These are phyloP conservation scores for Pyrenochaeta sp. DNA, from an alignment of 2,329 filamentous ascomycete species.

Conservation along the genomic window DNA sequence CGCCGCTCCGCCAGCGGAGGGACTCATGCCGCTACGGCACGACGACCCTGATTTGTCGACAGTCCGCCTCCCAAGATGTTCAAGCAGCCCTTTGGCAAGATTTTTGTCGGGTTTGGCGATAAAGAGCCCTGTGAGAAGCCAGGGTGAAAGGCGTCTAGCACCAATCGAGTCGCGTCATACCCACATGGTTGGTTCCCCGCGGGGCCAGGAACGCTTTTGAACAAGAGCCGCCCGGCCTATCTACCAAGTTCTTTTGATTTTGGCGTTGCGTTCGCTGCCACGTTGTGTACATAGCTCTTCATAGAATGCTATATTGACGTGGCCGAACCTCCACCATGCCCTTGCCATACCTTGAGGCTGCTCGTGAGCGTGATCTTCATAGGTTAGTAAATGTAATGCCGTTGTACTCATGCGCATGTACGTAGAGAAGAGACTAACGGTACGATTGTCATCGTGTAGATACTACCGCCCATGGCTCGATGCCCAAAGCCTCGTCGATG, in stretches of 20 bases:
- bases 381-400: constrained; percentile 21
- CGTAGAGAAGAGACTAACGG: constrained; percentile 4
- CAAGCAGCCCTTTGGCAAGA: constrained; percentile 9
- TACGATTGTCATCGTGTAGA: constrained; percentile 13
- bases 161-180: constrained; percentile 11
- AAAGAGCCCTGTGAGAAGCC: constrained; percentile 1
- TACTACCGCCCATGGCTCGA: constrained; percentile 50
- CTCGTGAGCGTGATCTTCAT: constrained; percentile 41
- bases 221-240: neutral
- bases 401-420: neutral
- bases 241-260: neutral
- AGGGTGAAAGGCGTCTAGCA: constrained; percentile 12
- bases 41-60: neutral
- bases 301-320: constrained; percentile 21
- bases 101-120: neutral
- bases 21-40: neutral
- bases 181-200: constrained; percentile 5
- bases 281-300: constrained; percentile 2
- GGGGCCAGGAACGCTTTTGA: constrained; percentile 1
- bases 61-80: constrained; percentile 1
- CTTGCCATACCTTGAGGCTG: constrained; percentile 29
- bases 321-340: constrained; percentile 22
- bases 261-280: neutral
- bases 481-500: constrained; percentile 41
- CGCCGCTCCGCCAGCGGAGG: neutral